Conservation (phyloP, 306 rosid genomes). For the Parietaria judaica region DNA sequence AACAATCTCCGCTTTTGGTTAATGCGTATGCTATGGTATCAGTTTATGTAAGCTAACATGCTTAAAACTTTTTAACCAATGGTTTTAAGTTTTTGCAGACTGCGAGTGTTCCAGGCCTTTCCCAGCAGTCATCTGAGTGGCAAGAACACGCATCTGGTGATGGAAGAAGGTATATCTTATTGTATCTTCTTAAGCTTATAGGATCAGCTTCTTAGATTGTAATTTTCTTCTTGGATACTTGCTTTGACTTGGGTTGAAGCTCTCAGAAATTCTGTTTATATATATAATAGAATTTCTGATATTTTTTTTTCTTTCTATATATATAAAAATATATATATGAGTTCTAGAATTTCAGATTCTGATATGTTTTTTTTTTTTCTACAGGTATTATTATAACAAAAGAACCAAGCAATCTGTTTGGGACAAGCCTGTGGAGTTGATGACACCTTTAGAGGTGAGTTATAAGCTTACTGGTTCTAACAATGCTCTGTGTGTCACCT, state of each 20-base stretch:
- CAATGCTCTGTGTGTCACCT: slow-evolving; percentile 19
- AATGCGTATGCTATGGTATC: neutral
- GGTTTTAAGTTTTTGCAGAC: slow-evolving; percentile 28
- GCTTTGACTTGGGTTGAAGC: too few relatives aligned
- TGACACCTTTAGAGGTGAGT: slow-evolving; percentile 97
- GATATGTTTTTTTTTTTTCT: neutral
- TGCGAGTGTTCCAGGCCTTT: slow-evolving; percentile 29
- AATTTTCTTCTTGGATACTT: neutral
- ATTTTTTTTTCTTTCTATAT: slow-evolving; percentile 5
- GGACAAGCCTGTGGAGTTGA: slow-evolving; percentile 94
- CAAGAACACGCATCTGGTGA: slow-evolving; percentile 88
- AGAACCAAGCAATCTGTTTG: slow-evolving; percentile 88
- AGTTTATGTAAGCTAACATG: neutral
- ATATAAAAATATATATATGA: too few relatives aligned
- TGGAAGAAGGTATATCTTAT: slow-evolving; percentile 67
- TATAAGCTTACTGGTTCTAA: slow-evolving; percentile 10
- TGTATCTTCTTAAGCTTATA: neutral
- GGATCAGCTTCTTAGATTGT: neutral
- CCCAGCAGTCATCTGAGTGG: slow-evolving; percentile 83
- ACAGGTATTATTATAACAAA: slow-evolving; percentile 90
- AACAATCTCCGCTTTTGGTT: too few relatives aligned
- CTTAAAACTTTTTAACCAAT: neutral
- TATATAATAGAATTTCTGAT: neutral
- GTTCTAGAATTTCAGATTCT: neutral
- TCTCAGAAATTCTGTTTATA: neutral